A percentile compares a stretch with the other conserved stretches of the same genome.
phyloP scores from a whole-genome alignment of 441 rosid species.

The Populus hybrid region DNA sequence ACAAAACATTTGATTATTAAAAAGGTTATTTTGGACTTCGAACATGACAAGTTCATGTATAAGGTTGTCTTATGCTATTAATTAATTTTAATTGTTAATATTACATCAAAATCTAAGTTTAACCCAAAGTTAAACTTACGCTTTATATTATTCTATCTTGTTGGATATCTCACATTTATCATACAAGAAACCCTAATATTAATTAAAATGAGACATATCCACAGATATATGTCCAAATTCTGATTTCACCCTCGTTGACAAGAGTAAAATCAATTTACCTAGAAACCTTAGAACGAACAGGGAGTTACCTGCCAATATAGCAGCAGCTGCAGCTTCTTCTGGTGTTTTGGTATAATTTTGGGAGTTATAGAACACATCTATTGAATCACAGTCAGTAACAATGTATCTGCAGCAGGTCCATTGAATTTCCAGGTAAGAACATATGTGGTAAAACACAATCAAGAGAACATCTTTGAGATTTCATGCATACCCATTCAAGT shows the following conservation, averaged over 20 bases:
- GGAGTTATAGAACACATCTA: conserved; percentile 45
- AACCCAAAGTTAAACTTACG: too few relatives aligned
- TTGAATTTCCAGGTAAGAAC: not conserved
- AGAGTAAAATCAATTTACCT: not conserved
- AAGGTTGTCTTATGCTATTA: too few relatives aligned
- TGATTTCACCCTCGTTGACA: not conserved
- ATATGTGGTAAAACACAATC: not conserved
- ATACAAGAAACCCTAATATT: too few relatives aligned
- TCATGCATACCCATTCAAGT: conserved; percentile 62
- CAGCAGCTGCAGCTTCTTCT: conserved; percentile 69
- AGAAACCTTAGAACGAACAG: not conserved
- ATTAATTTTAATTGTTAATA: too few relatives aligned
- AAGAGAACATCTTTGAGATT: not conserved
- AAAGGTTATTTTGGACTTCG: not conserved
- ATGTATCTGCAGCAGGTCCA: conserved; percentile 52
- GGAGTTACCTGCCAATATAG: conserved; percentile 59
- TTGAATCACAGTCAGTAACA: conserved; percentile 81
- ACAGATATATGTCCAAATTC: not conserved
- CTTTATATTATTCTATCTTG: too few relatives aligned
- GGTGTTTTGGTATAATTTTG: conserved; percentile 86
- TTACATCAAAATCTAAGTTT: too few relatives aligned
- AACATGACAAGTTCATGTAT: too few relatives aligned
- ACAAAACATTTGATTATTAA: not conserved
- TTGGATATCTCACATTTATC: not conserved
- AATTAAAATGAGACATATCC: not conserved